phyloP scores from a whole-genome alignment of 208 protist species.

The Leishmania amazonensis region DNA sequence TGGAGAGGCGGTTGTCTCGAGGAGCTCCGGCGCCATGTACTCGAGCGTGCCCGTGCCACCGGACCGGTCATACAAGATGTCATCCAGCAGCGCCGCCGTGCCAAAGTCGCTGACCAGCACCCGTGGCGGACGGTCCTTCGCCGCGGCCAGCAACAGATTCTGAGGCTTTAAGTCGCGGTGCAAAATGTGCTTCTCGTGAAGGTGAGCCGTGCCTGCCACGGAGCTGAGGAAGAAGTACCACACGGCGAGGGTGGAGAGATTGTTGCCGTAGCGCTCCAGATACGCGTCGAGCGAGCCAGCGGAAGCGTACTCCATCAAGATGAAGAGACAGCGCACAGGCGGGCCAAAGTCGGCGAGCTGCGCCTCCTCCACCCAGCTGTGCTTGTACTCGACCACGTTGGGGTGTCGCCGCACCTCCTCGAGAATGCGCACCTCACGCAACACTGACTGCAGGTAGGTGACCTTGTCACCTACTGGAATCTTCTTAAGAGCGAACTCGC shows the following conservation, averaged over 20 bases:
- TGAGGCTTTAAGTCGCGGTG: slow-evolving; percentile 92
- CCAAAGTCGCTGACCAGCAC: slow-evolving; percentile 91
- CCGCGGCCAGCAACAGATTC: slow-evolving; percentile 78
- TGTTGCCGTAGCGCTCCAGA: slow-evolving; percentile 64
- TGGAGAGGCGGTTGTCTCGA: slow-evolving; percentile 47
- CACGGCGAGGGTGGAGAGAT: slow-evolving; percentile 79
- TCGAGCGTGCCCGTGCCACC: slow-evolving; percentile 88
- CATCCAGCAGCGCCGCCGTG: slow-evolving; percentile 69
- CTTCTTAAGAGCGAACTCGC: slow-evolving; percentile 91
- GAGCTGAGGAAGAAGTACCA: slow-evolving; percentile 92
- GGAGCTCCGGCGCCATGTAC: slow-evolving; percentile 92
- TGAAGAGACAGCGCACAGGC: slow-evolving; percentile 87
- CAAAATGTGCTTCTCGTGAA: slow-evolving; percentile 85
- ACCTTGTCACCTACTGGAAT: slow-evolving; percentile 86
- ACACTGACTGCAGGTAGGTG: slow-evolving; percentile 77
- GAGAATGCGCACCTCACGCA: slow-evolving; percentile 85
- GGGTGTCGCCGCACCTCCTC: slow-evolving; percentile 85
- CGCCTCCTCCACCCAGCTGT: slow-evolving; percentile 89
- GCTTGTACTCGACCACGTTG: slow-evolving; percentile 91
- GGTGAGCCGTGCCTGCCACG: slow-evolving; percentile 71
- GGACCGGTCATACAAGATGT: slow-evolving; percentile 65
- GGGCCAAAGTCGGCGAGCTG: slow-evolving; percentile 89
- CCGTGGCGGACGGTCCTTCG: slow-evolving; percentile 52
- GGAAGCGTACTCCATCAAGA: slow-evolving; percentile 92
- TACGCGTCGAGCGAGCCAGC: slow-evolving; percentile 85